Evolutionary conservation across 805 yeast genomes (phyloP).

Genomic region (Pichia sporocuriosa): DNA sequence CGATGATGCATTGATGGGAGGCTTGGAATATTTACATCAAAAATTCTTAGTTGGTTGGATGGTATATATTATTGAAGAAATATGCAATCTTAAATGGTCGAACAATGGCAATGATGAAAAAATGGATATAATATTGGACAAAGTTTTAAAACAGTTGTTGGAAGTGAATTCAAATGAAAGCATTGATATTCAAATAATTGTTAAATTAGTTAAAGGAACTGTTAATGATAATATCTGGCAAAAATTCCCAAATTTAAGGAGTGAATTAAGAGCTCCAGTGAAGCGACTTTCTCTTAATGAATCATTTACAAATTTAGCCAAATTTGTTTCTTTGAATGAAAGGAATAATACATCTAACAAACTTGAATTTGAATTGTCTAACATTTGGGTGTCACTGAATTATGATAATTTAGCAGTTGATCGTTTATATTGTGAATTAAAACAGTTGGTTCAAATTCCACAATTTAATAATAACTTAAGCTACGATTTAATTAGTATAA

Average conservation of each 20-base stretch:
- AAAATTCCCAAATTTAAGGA: constrained; percentile 3
- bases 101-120: constrained; percentile 6
- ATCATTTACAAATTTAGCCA: constrained; percentile 12
- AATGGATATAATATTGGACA: constrained; percentile 12
- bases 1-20: constrained; percentile 57
- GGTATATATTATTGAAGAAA: constrained; percentile 35
- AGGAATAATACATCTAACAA: neutral
- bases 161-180: constrained; percentile 13
- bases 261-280: neutral
- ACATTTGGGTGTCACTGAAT: constrained; percentile 13
- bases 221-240: constrained; percentile 14
- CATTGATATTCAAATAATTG: constrained; percentile 18
- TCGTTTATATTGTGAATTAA: constrained; percentile 20
- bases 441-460: constrained; percentile 10
- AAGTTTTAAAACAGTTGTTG: constrained; percentile 19
- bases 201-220: constrained; percentile 15
- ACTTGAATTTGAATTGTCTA: constrained; percentile 19
- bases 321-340: constrained; percentile 1
- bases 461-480: constrained; percentile 4
- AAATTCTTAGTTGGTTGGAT: constrained; percentile 60
- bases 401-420: constrained; percentile 14
- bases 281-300: neutral
- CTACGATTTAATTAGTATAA: constrained; percentile 20
- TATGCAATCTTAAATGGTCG: constrained; percentile 18
- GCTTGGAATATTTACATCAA: constrained; percentile 81